These are phyloP conservation scores for Teratosphaeria zuluensis DNA, from an alignment of 2,329 filamentous ascomycete species.

Conservation along the genomic window DNA sequence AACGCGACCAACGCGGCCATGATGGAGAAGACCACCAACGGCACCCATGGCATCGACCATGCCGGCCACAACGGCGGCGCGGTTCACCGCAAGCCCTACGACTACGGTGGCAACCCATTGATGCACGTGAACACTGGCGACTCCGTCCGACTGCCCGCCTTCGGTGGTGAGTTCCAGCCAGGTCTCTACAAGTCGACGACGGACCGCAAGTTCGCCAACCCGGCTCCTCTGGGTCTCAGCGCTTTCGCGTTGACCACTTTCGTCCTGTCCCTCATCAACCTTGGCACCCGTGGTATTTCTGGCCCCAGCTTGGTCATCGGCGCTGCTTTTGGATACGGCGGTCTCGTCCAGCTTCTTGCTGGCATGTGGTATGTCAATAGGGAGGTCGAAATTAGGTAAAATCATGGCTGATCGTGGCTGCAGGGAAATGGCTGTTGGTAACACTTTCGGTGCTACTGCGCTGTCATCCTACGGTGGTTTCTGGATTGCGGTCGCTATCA, in stretches of 20 bases:
- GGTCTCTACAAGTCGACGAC: conserved; percentile 35
- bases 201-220: conserved; percentile 46
- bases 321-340: conserved; percentile 41
- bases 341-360: conserved; percentile 42
- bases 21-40: conserved; percentile 9
- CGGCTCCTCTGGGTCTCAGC: conserved; percentile 50
- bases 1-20: conserved; percentile 18
- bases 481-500: conserved; percentile 52
- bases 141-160: conserved; percentile 37
- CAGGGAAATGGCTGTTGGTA: conserved; percentile 49
- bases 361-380: conserved; percentile 44
- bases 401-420: background rate
- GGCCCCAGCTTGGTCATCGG: conserved; percentile 40
- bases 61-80: conserved; percentile 5
- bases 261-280: conserved; percentile 44
- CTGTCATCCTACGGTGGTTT: conserved; percentile 54
- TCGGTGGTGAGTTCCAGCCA: conserved; percentile 44
- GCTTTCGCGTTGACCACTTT: conserved; percentile 60
- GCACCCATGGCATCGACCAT: conserved; percentile 29
- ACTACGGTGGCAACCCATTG: conserved; percentile 43
- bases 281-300: conserved; percentile 33
- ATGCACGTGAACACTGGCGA: conserved; percentile 42
- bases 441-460: conserved; percentile 53
- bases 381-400: background rate
- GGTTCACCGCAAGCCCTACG: conserved; percentile 36